Conservation (phyloP, 495 filamentous ascomycete species). For the Xylaria bambusicola region DNA sequence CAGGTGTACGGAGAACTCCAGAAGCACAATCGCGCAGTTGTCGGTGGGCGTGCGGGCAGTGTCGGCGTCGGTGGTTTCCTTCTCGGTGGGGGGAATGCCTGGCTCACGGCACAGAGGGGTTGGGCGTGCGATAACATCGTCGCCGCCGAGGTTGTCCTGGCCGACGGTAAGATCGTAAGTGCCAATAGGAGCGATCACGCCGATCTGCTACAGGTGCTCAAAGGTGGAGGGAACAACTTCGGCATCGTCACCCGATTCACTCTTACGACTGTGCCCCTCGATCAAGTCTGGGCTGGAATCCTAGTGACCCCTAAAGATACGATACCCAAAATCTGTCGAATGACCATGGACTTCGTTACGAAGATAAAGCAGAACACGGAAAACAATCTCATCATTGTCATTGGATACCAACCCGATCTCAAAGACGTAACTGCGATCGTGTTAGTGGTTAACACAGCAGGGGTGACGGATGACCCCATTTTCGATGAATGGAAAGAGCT, state of each 20-base stretch:
- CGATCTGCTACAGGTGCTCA: slow-evolving; percentile 56
- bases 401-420: neutral
- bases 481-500: slow-evolving; percentile 16
- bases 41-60: slow-evolving; percentile 56
- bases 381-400: neutral
- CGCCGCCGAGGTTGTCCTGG: slow-evolving; percentile 53
- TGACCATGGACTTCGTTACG: slow-evolving; percentile 19
- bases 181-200: slow-evolving; percentile 16
- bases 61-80: slow-evolving; percentile 63
- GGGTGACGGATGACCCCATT: slow-evolving; percentile 5
- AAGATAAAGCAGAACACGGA: slow-evolving; percentile 2
- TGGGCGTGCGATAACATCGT: slow-evolving; percentile 54
- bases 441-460: slow-evolving; percentile 19
- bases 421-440: slow-evolving; percentile 5
- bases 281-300: slow-evolving; percentile 50
- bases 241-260: slow-evolving; percentile 60
- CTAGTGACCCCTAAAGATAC: slow-evolving; percentile 12
- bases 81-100: slow-evolving; percentile 59
- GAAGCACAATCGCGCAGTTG: slow-evolving; percentile 46
- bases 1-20: slow-evolving; percentile 56
- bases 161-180: slow-evolving; percentile 35
- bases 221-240: slow-evolving; percentile 62
- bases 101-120: slow-evolving; percentile 48
- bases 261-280: slow-evolving; percentile 47
- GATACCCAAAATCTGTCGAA: neutral